These are phyloP conservation scores for Stagonosporopsis rhizophila DNA, from an alignment of 2,329 filamentous ascomycete genomes.

Conservation along the genomic window DNA sequence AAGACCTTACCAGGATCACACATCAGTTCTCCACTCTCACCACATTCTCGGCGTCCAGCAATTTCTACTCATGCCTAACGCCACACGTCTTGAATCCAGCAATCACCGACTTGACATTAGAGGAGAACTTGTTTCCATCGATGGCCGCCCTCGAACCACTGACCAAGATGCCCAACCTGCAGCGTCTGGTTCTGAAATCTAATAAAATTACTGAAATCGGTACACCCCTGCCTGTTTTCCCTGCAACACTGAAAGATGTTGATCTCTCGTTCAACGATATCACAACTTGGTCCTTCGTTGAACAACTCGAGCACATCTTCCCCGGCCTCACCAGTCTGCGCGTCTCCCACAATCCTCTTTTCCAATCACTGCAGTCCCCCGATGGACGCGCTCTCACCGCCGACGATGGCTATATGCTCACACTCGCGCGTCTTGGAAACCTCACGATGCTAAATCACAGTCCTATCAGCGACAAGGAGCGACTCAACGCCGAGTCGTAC, in stretches of 20 bases:
- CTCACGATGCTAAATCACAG: slow-evolving; percentile 77
- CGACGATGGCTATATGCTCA: slow-evolving; percentile 90
- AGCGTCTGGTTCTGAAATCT: slow-evolving; percentile 70
- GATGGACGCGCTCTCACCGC: slow-evolving; percentile 58
- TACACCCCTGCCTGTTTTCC: slow-evolving; percentile 34
- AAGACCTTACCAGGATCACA: slow-evolving; percentile 50
- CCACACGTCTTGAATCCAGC: slow-evolving; percentile 54
- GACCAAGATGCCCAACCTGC: slow-evolving; percentile 62
- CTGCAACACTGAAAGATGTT: slow-evolving; percentile 47
- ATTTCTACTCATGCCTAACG: slow-evolving; percentile 46
- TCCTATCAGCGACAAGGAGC: slow-evolving; percentile 72
- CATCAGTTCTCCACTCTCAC: slow-evolving; percentile 64
- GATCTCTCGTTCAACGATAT: slow-evolving; percentile 58
- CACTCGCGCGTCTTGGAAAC: slow-evolving; percentile 73
- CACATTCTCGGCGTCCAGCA: slow-evolving; percentile 56
- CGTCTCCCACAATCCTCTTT: slow-evolving; percentile 86
- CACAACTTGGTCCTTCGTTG: slow-evolving; percentile 73
- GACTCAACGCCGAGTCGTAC: slow-evolving; percentile 89
- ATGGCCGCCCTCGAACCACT: slow-evolving; percentile 66
- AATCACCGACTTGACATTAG: slow-evolving; percentile 70
- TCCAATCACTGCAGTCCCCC: slow-evolving; percentile 60
- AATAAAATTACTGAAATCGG: slow-evolving; percentile 68
- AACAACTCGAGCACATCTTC: slow-evolving; percentile 70
- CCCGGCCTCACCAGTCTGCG: slow-evolving; percentile 78
- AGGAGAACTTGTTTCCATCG: slow-evolving; percentile 72